A percentile compares a stretch with the other conserved stretches of the same genome.
These are phyloP conservation scores for Coelastrella sp. DNA, from an alignment of 139 green algal genomes.

Conservation along the genomic window DNA sequence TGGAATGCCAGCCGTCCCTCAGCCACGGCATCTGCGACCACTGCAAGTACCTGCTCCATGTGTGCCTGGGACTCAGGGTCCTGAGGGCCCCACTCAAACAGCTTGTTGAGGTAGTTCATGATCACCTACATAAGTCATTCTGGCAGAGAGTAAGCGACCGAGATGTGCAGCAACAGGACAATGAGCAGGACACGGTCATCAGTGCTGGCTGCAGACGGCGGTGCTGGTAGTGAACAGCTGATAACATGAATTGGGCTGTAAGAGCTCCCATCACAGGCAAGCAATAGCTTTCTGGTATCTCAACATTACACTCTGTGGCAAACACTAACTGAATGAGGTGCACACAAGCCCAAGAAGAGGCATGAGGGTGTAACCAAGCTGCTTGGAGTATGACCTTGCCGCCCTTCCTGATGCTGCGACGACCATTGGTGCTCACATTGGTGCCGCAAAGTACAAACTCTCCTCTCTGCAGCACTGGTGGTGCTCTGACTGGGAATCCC, in stretches of 20 bases:
- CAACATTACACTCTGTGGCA: no score
- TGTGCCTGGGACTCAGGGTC: slow-evolving; percentile 35
- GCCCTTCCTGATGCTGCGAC: background rate
- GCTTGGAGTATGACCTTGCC: background rate
- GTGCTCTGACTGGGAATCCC: slow-evolving; percentile 51
- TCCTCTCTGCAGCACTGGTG: slow-evolving; percentile 50
- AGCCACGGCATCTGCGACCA: slow-evolving; percentile 58
- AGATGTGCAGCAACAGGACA: background rate
- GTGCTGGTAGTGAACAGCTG: no score
- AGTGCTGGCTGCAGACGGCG: no score
- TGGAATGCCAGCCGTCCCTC: slow-evolving; percentile 61
- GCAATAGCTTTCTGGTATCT: no score
- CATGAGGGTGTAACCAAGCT: no score
- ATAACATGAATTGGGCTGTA: no score
- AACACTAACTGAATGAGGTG: no score
- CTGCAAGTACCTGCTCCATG: slow-evolving; percentile 56
- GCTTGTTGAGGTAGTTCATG: slow-evolving; percentile 42
- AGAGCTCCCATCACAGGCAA: no score
- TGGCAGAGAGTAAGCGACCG: background rate
- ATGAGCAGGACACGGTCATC: no score
- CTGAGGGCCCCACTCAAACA: slow-evolving; percentile 31
- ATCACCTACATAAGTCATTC: slow-evolving; percentile 22
- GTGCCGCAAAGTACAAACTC: slow-evolving; percentile 53
- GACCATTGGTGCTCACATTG: slow-evolving; percentile 1
- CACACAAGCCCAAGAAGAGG: no score